A percentile compares a stretch with the other conserved stretches of the same genome.
Evolutionary conservation across 148 eudicot species (phyloP).

Genomic region (Arctostaphylos glauca): DNA sequence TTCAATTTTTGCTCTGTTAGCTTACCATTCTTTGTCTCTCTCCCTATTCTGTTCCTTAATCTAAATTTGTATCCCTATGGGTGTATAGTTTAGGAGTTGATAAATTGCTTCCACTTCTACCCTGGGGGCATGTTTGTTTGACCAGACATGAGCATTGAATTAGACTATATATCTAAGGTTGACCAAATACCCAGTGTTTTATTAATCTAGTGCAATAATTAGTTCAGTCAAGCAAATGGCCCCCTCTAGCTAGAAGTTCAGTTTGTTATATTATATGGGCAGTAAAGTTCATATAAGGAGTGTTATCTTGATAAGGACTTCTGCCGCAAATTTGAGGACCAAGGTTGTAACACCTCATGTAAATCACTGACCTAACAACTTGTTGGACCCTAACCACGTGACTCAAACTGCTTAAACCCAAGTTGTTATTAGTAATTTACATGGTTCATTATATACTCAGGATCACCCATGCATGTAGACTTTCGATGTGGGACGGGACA

Average conservation of each 20-base stretch:
- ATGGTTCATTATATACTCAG: no score
- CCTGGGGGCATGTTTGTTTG: background rate
- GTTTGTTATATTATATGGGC: background rate
- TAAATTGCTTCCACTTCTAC: background rate
- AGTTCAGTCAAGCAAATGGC: background rate
- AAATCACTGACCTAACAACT: no score
- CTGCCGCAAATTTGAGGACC: background rate
- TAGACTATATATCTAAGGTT: background rate
- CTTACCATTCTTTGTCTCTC: no score
- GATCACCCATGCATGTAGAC: no score
- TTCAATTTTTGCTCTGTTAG: no score
- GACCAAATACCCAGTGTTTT: background rate
- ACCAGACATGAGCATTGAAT: background rate
- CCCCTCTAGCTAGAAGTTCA: background rate
- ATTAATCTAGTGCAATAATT: background rate
- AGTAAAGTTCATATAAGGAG: background rate
- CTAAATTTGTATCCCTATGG: background rate
- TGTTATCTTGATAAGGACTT: background rate
- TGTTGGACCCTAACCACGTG: no score
- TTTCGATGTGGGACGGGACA: no score
- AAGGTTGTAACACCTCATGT: no score
- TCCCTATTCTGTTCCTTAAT: background rate
- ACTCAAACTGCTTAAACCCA: no score
- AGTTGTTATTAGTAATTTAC: no score
- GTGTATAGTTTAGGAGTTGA: background rate